Base-by-base conservation (phyloP, 73 alveolate genomes). In the Paraurostyla sp. region DNA sequence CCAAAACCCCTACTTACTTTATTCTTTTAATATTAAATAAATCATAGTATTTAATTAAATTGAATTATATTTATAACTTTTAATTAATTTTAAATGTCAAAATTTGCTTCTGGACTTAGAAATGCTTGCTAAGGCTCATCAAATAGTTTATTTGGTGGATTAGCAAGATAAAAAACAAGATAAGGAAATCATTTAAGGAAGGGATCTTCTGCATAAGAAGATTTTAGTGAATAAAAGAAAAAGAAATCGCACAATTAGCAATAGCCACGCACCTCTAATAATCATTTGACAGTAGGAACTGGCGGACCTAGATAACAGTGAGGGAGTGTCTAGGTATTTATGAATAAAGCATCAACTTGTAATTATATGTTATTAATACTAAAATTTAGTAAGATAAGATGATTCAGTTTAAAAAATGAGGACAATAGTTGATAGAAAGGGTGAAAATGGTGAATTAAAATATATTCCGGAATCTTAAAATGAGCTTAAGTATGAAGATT, bases 151-250 rank as follows among this genome's bases (percentile, higher is more conserved):
- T n/a, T n/a, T n/a, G n/a, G n/a, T 18, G 50, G 32, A 35, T 35
- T 65, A n/a, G 35, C 46, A 36, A 65, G 32, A 65, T 18, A 65
- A 65, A 65, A 65, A 38, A 65, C 82, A 2, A 32, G 33, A 65
- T 38, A 38, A 65, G 41, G 36, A 40, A 35, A 38, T 38, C 82
- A 65, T 38, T 1, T 32, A 15, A 9, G 82, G 25, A 20, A 23
- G n/a, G 35, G 82, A 65, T 15, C 40, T 22, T 18, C 23, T 22
- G 46, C 56, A 35, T 16, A 32, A 65, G 36, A 65, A 65, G 40
- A 40, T 16, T 38, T 16, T 36, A 3, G 35, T 58, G 1, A 38
- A 2, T 6, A 6, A 38, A 38, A 65, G 25, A 13, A 32, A 9
- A 65, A 65, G 46, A n/a, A n/a, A n/a, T n/a, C n/a, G n/a, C n/a